These are phyloP conservation scores for Apiospora koreana DNA, from an alignment of 2,329 filamentous ascomycete species.

Conservation along the genomic window DNA sequence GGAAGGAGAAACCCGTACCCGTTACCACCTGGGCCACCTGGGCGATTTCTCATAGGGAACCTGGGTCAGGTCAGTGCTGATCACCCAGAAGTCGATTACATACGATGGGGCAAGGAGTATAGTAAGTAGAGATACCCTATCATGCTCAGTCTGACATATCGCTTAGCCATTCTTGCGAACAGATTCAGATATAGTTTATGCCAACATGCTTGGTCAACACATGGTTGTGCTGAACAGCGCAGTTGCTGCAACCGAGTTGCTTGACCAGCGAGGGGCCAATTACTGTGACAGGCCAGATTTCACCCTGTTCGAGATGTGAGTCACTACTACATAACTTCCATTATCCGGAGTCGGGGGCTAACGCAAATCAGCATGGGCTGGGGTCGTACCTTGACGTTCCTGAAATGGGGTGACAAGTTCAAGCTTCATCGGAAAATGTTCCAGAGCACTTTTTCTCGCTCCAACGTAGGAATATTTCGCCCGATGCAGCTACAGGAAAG, in stretches of 20 bases:
- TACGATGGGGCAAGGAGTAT: slow-evolving; percentile 33
- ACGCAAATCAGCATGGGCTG: slow-evolving; percentile 24
- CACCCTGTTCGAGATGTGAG: slow-evolving; percentile 32
- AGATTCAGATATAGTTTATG: slow-evolving; percentile 32
- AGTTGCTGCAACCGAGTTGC: slow-evolving; percentile 39
- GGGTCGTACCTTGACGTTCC: slow-evolving; percentile 27
- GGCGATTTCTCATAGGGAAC: slow-evolving; percentile 32
- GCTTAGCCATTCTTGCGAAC: slow-evolving; percentile 32
- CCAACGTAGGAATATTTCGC: slow-evolving; percentile 32
- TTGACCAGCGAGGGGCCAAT: slow-evolving; percentile 40
- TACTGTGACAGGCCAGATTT: slow-evolving; percentile 42
- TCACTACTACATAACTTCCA: not conserved
- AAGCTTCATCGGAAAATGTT: slow-evolving; percentile 42
- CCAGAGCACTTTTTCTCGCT: slow-evolving; percentile 40
- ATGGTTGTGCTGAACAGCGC: slow-evolving; percentile 40
- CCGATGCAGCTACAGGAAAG: slow-evolving; percentile 34
- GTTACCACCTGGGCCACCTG: slow-evolving; percentile 32
- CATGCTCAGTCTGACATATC: slow-evolving; percentile 17
- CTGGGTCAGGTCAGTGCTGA: slow-evolving; percentile 30
- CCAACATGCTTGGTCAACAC: slow-evolving; percentile 37
- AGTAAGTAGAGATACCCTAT: slow-evolving; percentile 28
- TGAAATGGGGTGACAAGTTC: slow-evolving; percentile 38
- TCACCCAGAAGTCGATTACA: slow-evolving; percentile 33
- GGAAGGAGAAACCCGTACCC: slow-evolving; percentile 18
- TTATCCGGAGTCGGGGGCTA: not conserved